phyloP scores from a whole-genome alignment of 1,139 yeast species.

The Nakaseomyces sp. region DNA sequence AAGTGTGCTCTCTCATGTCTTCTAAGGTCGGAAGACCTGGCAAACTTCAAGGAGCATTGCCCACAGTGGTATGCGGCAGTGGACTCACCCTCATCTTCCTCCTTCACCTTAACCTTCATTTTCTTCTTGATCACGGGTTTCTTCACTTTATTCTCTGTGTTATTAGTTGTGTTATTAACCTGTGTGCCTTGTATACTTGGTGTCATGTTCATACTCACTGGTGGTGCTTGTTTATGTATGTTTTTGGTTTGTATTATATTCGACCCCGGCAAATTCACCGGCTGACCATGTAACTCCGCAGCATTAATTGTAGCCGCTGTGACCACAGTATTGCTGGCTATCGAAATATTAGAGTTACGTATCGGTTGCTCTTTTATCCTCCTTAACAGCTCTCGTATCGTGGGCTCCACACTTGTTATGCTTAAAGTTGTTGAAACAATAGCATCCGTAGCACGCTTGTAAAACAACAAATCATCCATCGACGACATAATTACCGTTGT shows the following conservation, averaged over 20 bases:
- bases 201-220: background rate
- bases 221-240: background rate
- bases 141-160: background rate
- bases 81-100: background rate
- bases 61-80: slow-evolving; percentile 16
- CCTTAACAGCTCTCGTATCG: slow-evolving; percentile 24
- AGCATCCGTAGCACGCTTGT: slow-evolving; percentile 30
- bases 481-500: too few relatives aligned
- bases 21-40: slow-evolving; percentile 26
- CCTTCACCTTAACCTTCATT: background rate
- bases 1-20: slow-evolving; percentile 29
- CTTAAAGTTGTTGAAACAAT: slow-evolving; percentile 22
- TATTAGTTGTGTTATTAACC: background rate
- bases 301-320: background rate
- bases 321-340: background rate
- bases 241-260: background rate
- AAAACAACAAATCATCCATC: slow-evolving; percentile 19
- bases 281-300: background rate
- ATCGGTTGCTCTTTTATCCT: slow-evolving; percentile 17
- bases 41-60: slow-evolving; percentile 27
- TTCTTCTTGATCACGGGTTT: background rate
- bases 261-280: background rate
- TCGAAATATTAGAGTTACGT: background rate
- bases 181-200: background rate
- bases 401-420: slow-evolving; percentile 25